phyloP scores from a whole-genome alignment of 768 basidiomycete species.

The Tricholoma saponaceum region DNA sequence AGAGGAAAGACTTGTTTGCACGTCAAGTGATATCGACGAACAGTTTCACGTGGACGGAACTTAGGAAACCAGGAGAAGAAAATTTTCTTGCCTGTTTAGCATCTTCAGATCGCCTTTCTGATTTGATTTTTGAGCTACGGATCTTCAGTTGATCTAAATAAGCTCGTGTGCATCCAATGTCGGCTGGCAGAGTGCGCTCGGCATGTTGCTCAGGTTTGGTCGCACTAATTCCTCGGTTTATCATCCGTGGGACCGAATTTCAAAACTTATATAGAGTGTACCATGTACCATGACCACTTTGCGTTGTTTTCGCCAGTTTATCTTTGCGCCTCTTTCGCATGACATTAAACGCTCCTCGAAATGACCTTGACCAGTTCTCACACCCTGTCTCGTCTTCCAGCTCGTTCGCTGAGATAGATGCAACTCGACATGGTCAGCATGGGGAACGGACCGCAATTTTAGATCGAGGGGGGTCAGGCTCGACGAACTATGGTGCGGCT shows the following conservation, averaged over 20 bases:
- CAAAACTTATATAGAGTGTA: neutral
- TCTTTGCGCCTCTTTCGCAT: neutral
- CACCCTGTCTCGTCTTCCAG: constrained; percentile 12
- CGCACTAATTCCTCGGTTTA: too few relatives aligned
- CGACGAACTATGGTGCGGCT: constrained; percentile 22
- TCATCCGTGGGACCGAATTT: neutral
- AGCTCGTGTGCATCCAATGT: too few relatives aligned
- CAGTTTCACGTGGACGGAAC: neutral
- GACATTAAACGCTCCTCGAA: constrained; percentile 4
- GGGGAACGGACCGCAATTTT: constrained; percentile 32
- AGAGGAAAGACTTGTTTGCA: neutral
- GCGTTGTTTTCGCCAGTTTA: neutral
- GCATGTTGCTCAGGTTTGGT: too few relatives aligned
- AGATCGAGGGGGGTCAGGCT: constrained; percentile 21
- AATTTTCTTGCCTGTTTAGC: neutral
- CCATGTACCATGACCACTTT: neutral
- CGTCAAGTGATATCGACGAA: neutral
- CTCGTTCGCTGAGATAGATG: constrained; percentile 16
- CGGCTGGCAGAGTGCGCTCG: too few relatives aligned
- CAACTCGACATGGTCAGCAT: constrained; percentile 3
- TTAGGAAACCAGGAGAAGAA: too few relatives aligned
- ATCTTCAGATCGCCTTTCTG: neutral
- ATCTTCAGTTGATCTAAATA: too few relatives aligned
- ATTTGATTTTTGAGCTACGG: neutral
- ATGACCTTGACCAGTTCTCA: constrained; percentile 2